A percentile compares a stretch with the other conserved stretches of the same genome.
Conservation (phyloP, 768 basidiomycete species). For the Mycena latifolia region DNA sequence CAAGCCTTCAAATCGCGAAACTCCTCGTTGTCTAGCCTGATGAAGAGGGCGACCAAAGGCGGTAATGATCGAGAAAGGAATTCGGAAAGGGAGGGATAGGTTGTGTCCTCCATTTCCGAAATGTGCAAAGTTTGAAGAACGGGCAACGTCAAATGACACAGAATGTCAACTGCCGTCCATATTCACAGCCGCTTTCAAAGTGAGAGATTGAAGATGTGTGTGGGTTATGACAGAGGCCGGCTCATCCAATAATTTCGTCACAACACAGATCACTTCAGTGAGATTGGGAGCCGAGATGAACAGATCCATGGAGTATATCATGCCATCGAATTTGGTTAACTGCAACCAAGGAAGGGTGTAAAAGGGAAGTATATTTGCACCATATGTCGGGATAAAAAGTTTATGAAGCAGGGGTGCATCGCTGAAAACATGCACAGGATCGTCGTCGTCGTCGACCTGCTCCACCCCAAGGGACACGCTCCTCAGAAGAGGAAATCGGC, state of each 20-base stretch:
- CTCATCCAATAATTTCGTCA: neutral
- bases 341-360: constrained; percentile 1
- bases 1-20: constrained; percentile 4
- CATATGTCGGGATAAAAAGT: neutral
- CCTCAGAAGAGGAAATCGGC: neutral
- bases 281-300: constrained; percentile 6
- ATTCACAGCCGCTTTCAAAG: neutral
- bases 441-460: neutral
- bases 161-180: constrained; percentile 1
- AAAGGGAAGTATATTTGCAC: neutral
- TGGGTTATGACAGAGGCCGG: neutral
- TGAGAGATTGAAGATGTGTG: constrained; percentile 2
- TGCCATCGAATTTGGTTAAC: constrained; percentile 13
- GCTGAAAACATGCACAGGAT: neutral
- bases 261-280: neutral
- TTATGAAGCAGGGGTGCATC: constrained; percentile 3
- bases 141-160: neutral
- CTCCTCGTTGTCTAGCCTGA: neutral
- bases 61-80: constrained; percentile 5
- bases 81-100: neutral
- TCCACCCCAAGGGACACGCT: neutral
- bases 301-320: neutral
- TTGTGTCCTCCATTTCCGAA: neutral
- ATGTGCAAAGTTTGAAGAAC: constrained; percentile 6
- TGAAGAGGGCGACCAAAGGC: neutral